A percentile compares a stretch with the other conserved stretches of the same genome.
These are phyloP conservation scores for Mycena rosella DNA, from an alignment of 768 basidiomycete genomes.

Conservation along the genomic window DNA sequence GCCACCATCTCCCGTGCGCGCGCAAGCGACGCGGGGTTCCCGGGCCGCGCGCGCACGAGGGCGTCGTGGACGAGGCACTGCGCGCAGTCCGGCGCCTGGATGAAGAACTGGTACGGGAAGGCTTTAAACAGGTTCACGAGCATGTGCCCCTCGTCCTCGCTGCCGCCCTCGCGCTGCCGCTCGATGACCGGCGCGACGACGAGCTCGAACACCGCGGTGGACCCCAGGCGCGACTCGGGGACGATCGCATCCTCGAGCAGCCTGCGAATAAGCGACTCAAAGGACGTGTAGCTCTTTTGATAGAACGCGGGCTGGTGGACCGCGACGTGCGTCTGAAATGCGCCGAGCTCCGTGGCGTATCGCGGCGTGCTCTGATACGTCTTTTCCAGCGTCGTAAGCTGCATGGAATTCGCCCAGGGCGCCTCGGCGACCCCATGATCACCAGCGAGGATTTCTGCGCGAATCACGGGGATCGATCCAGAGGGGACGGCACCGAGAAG, in stretches of 20 bases:
- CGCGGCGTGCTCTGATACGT: conserved; percentile 14
- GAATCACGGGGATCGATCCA: conserved; percentile 8
- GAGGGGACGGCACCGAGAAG: conserved; percentile 17
- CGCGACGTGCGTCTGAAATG: conserved; percentile 33
- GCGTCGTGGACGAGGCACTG: conserved; percentile 30
- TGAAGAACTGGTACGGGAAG: conserved; percentile 21
- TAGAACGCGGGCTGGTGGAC: conserved; percentile 30
- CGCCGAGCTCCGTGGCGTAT: conserved; percentile 16
- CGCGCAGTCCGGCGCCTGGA: conserved; percentile 23
- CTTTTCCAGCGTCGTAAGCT: conserved; percentile 26
- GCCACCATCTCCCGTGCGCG: conserved; percentile 19
- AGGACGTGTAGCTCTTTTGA: conserved; percentile 18
- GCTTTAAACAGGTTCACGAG: conserved; percentile 18
- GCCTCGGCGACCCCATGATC: conserved; percentile 29
- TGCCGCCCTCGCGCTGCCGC: conserved; percentile 22
- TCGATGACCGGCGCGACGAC: conserved; percentile 27
- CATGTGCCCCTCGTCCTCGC: conserved; percentile 23
- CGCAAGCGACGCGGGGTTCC: conserved; percentile 21
- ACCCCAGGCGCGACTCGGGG: conserved; percentile 13
- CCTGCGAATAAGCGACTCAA: conserved; percentile 28
- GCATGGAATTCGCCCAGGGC: conserved; percentile 33
- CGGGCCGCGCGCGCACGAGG: conserved; percentile 19
- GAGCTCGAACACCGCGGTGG: conserved; percentile 17
- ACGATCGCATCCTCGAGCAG: conserved; percentile 12
- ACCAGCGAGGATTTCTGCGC: conserved; percentile 29